Percentiles rank a stretch among this genome's conserved stretches.
These are phyloP conservation scores for Crithidia bombi DNA, from an alignment of 208 protist species.

Conservation along the genomic window DNA sequence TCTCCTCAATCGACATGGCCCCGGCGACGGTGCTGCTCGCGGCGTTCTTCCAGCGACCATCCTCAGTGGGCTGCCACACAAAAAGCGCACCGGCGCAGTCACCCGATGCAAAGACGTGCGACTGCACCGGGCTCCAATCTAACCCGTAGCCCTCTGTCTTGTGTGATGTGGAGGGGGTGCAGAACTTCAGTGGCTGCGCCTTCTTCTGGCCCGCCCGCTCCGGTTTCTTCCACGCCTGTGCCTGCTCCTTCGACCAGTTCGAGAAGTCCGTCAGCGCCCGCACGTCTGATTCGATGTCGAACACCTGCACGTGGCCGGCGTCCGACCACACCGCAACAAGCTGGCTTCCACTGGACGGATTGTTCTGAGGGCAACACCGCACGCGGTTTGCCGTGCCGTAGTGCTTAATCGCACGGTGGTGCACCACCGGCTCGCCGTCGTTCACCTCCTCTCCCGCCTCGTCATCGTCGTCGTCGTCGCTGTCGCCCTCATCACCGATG, in stretches of 20 bases:
- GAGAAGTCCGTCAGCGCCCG: conserved; percentile 78
- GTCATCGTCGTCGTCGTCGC: conserved; percentile 81
- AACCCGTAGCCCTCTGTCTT: conserved; percentile 96
- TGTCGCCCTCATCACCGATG: conserved; percentile 81
- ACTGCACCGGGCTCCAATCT: conserved; percentile 93
- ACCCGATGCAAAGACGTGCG: conserved; percentile 86
- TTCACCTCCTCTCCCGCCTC: conserved; percentile 77
- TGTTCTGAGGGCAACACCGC: conserved; percentile 85
- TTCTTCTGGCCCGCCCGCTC: conserved; percentile 18
- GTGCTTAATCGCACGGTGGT: conserved; percentile 84
- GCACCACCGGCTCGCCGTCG: conserved; percentile 88
- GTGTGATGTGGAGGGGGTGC: conserved; percentile 85
- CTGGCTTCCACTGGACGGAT: conserved; percentile 43
- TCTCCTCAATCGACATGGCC: conserved; percentile 94
- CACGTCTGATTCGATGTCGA: conserved; percentile 87
- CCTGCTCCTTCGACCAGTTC: conserved; percentile 85
- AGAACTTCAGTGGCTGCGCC: conserved; percentile 65
- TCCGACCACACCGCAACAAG: conserved; percentile 96
- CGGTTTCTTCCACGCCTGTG: conserved; percentile 49
- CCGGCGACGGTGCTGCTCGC: conserved; percentile 57
- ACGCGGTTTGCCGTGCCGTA: conserved; percentile 92
- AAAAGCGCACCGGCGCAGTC: conserved; percentile 94
- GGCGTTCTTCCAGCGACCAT: conserved; percentile 77
- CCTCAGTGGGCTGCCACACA: conserved; percentile 84
- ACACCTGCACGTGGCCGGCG: conserved; percentile 93